Base-by-base conservation (phyloP, 495 filamentous ascomycete species). In the Aspergillus sparsus region DNA sequence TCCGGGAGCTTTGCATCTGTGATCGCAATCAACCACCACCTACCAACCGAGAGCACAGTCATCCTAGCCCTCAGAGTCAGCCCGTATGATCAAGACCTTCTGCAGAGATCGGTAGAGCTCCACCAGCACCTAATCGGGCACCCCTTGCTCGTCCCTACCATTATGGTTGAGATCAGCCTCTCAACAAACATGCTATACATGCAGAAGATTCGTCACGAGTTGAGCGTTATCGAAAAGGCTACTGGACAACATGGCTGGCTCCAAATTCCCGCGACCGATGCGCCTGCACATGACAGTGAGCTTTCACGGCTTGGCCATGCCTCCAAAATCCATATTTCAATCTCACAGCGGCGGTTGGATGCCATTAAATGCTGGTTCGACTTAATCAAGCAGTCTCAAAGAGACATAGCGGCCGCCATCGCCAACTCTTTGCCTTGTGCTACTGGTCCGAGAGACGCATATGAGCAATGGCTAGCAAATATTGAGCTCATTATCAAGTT, bases 221-320 rank as follows among this genome's bases (percentile, higher is more conserved):
- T 61, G 1, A 61, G 59, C 27, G 45, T 44, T 10, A 53, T 61
- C 7, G 59, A 61, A 27, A 61, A 61, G 9, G 59, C 59, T 1
- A 61, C 59, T 2, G 59, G 59, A 1, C 59, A 61, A 33, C 59
- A 61, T 16, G 59, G 33, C 32, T 61, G 59, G 59, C 59, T 61
- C 10, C 34, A 56, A 46, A 56, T 61, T 45, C 59, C 59, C 0
- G 59, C 53, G 3, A 15, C 53, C 7, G 59, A 56, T 7, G 59
- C 59, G 2, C 59, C 53, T 13, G 59, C 59, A 13, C 59, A 61
- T n/a, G 59, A 61, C 27, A 61, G 59, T 15, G 59, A 61, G 36
- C 53, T 61, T 1, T 61, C 59, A 13, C 18, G 59, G 21, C 35
- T 61, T 10, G 59, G 59, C 0, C 59, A 61, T 32, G 46, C 45